A percentile compares a stretch with the other conserved stretches of the same genome.
phyloP scores from a whole-genome alignment of 306 rosid species.

The Lablab purpureus region DNA sequence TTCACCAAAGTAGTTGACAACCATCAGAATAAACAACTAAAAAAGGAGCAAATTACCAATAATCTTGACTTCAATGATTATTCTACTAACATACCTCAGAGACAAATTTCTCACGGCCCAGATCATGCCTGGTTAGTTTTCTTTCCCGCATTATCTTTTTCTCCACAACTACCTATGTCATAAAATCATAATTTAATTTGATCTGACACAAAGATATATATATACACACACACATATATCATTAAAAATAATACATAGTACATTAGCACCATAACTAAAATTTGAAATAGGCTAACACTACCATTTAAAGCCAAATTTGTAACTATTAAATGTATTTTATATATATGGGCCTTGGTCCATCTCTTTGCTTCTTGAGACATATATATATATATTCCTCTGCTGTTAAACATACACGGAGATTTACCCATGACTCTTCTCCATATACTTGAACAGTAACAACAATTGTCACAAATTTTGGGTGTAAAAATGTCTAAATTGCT shows the following conservation, averaged over 20 bases:
- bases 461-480: neutral
- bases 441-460: too few species aligned
- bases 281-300: neutral
- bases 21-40: constrained; percentile 18
- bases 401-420: too few species aligned
- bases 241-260: neutral
- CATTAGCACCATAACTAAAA: neutral
- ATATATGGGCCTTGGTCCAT: too few species aligned
- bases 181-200: neutral
- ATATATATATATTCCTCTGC: too few species aligned
- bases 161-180: constrained; percentile 90
- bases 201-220: constrained; percentile 1
- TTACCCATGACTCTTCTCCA: too few species aligned
- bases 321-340: too few species aligned
- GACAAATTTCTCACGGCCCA: constrained; percentile 83
- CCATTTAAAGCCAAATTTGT: neutral
- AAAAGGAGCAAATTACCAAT: constrained; percentile 20
- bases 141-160: constrained; percentile 92
- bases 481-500: neutral
- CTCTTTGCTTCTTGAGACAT: too few species aligned
- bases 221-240: constrained; percentile 2
- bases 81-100: constrained; percentile 69
- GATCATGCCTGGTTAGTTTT: constrained; percentile 75
- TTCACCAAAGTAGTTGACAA: constrained; percentile 29
- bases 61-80: constrained; percentile 1